Evolutionary conservation across 1,139 yeast genomes (phyloP).

Genomic region (Candida sp.): DNA sequence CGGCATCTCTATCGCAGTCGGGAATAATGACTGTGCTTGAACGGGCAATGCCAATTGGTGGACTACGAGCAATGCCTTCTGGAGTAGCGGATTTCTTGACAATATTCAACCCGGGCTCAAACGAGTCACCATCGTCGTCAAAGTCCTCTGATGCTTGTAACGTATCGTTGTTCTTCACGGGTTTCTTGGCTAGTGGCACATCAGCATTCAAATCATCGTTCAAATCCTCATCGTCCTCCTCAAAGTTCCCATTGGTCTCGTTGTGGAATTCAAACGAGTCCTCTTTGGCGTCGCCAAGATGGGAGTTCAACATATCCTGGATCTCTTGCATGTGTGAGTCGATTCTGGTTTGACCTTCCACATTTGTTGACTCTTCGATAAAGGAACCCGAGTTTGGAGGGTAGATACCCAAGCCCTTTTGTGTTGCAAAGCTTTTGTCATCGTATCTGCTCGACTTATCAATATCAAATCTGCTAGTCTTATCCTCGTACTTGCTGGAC

Average conservation of each 20-base stretch:
- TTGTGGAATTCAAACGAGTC: slow-evolving; percentile 10
- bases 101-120: slow-evolving; percentile 26
- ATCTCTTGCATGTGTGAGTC: slow-evolving; percentile 47
- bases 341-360: slow-evolving; percentile 11
- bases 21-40: slow-evolving; percentile 7
- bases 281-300: slow-evolving; percentile 11
- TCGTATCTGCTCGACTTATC: slow-evolving; percentile 5
- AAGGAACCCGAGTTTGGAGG: slow-evolving; percentile 16
- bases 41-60: not conserved
- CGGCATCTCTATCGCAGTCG: slow-evolving; percentile 43
- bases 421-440: slow-evolving; percentile 1
- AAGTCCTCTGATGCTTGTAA: not conserved
- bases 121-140: slow-evolving; percentile 5
- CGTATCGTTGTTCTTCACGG: not conserved
- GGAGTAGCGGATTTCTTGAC: slow-evolving; percentile 15
- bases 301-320: slow-evolving; percentile 40
- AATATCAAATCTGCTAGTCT: not conserved
- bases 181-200: not conserved
- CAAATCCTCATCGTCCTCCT: slow-evolving; percentile 1
- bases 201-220: slow-evolving; percentile 1
- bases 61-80: slow-evolving; percentile 9
- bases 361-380: slow-evolving; percentile 15
- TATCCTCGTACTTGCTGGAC: slow-evolving; percentile 2
- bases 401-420: slow-evolving; percentile 13
- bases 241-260: not conserved